Evolutionary conservation across 1,284 basidiomycete species (phyloP).

Genomic region (Trichosporon sp.): DNA sequence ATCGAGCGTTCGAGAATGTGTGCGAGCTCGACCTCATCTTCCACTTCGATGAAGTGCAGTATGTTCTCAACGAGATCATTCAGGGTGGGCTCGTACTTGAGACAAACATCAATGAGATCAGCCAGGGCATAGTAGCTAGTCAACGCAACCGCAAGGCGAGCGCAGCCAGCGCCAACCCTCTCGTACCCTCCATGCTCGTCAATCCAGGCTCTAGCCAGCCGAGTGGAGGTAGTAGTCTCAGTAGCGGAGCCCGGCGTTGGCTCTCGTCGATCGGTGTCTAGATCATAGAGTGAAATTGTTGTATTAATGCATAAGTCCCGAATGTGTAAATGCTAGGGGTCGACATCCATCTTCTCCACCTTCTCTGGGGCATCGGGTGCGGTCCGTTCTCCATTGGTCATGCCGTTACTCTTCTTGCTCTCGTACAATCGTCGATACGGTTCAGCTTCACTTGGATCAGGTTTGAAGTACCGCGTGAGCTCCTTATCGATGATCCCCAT

Average conservation of each 20-base stretch:
- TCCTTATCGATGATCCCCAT: conserved; percentile 12
- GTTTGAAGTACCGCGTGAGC: not conserved
- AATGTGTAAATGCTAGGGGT: conserved; percentile 2
- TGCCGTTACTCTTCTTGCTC: not conserved
- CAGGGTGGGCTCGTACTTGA: conserved; percentile 98
- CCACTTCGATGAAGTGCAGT: conserved; percentile 96
- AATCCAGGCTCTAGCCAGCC: conserved; percentile 18
- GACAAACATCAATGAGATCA: conserved; percentile 91
- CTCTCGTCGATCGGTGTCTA: conserved; percentile 43
- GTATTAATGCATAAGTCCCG: conserved; percentile 11
- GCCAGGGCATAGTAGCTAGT: conserved; percentile 35
- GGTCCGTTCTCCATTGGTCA: not conserved
- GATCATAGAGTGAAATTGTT: conserved; percentile 6
- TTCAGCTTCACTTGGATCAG: not conserved
- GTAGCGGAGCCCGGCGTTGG: conserved; percentile 39
- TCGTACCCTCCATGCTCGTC: conserved; percentile 37
- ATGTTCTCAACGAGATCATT: conserved; percentile 89
- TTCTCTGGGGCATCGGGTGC: not conserved
- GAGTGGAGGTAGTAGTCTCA: conserved; percentile 11
- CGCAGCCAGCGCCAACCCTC: conserved; percentile 37
- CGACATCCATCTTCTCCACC: not conserved
- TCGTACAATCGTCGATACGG: conserved; percentile 5
- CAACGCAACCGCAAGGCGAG: conserved; percentile 41
- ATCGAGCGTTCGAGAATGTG: conserved; percentile 94
- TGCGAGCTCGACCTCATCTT: conserved; percentile 98